Evolutionary conservation across 192 early-diverging fungal species (phyloP).

Genomic region (Geranomyces michiganensis): DNA sequence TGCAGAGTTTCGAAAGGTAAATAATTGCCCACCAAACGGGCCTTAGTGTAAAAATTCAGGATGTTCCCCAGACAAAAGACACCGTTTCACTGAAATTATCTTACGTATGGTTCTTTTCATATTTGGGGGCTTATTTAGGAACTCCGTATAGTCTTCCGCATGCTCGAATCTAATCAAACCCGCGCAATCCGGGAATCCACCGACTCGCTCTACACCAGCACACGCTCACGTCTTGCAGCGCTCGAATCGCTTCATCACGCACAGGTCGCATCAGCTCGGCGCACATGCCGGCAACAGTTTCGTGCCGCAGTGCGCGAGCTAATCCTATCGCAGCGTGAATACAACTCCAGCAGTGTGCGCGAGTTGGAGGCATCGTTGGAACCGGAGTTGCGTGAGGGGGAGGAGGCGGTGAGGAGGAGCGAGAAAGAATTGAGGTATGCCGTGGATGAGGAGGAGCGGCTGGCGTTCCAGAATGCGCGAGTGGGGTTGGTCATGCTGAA

Average conservation of each 20-base stretch:
- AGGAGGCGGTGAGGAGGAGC: conserved; percentile 11
- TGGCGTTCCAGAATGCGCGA: conserved; percentile 19
- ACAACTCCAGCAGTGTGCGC: conserved; percentile 9
- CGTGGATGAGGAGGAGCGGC: conserved; percentile 27
- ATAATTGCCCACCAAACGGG: no score
- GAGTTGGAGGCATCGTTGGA: conserved; percentile 6
- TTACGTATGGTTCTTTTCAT: not conserved
- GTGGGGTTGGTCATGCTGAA: conserved; percentile 5
- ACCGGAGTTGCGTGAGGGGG: not conserved
- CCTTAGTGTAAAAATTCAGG: no score
- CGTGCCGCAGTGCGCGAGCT: conserved; percentile 11
- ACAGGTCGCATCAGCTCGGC: not conserved
- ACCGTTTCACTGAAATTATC: no score
- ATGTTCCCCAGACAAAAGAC: no score
- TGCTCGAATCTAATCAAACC: conserved; percentile 28
- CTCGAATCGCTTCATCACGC: not conserved
- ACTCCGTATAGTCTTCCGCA: conserved; percentile 8
- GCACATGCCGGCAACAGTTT: conserved; percentile 23
- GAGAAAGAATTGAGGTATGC: conserved; percentile 18
- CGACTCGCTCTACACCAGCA: not conserved
- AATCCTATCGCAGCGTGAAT: conserved; percentile 13
- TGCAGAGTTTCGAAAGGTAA: conserved; percentile 6
- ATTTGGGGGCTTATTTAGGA: conserved; percentile 8
- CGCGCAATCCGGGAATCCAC: not conserved
- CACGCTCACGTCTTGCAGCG: not conserved